Evolutionary conservation across 306 rosid species (phyloP).

Genomic region (Ziziphus jujuba): DNA sequence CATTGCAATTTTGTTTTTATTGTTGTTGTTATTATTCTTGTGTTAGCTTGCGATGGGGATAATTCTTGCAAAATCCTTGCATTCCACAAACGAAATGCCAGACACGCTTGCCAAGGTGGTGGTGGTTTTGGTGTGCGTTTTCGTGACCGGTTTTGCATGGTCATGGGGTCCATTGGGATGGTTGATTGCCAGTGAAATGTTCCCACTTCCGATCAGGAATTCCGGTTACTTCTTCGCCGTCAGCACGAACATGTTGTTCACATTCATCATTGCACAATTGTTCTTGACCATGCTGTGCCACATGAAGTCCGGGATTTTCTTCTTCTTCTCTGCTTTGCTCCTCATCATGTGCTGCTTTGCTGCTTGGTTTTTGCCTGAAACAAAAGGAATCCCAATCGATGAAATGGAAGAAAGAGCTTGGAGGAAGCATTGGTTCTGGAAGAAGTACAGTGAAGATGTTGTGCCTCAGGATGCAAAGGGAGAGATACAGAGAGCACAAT

Average conservation of each 20-base stretch:
- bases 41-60: constrained; percentile 14
- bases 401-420: constrained; percentile 36
- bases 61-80: constrained; percentile 8
- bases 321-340: constrained; percentile 33
- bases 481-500: too few species aligned
- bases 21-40: not conserved
- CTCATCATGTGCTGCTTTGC: constrained; percentile 8
- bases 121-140: constrained; percentile 18
- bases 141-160: constrained; percentile 39
- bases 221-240: constrained; percentile 37
- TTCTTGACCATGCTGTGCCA: constrained; percentile 36
- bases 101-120: not conserved
- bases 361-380: constrained; percentile 30
- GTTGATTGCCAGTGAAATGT: constrained; percentile 38
- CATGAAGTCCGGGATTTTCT: constrained; percentile 30
- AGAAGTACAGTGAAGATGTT: constrained; percentile 13
- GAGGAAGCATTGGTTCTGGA: constrained; percentile 47
- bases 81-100: constrained; percentile 17
- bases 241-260: constrained; percentile 36
- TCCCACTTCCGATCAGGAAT: constrained; percentile 25
- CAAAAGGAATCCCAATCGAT: constrained; percentile 37
- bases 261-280: constrained; percentile 36
- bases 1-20: too few species aligned
- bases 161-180: constrained; percentile 45
- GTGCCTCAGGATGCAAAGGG: too few species aligned